Percentiles rank a stretch among this genome's conserved stretches.
These are phyloP conservation scores for Diaporthe aspalathi DNA, from an alignment of 2,329 filamentous ascomycete genomes.

Conservation along the genomic window DNA sequence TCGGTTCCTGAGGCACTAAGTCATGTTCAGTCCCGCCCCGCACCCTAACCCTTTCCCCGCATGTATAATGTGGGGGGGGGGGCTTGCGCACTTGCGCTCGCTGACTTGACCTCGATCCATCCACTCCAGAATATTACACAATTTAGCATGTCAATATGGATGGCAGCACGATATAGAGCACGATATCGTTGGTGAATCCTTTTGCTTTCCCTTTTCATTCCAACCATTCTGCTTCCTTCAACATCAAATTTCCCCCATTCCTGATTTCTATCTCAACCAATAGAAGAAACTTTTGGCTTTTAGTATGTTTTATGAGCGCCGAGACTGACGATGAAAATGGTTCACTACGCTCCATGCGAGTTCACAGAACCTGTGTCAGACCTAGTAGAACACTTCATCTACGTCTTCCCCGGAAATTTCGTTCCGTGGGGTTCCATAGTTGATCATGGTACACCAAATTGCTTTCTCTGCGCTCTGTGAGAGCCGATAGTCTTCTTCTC, in stretches of 20 bases:
- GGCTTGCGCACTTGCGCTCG: too few relatives aligned
- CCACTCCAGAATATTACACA: too few relatives aligned
- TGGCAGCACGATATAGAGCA: too few relatives aligned
- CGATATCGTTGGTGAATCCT: too few relatives aligned
- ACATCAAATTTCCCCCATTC: too few relatives aligned
- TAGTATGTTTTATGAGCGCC: not conserved
- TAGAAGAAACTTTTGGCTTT: not conserved
- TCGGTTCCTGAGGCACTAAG: conserved; percentile 25
- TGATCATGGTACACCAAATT: not conserved
- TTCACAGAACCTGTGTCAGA: too few relatives aligned
- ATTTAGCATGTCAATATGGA: too few relatives aligned
- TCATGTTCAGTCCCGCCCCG: not conserved
- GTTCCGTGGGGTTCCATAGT: not conserved
- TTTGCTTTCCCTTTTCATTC: too few relatives aligned
- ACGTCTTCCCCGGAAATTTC: not conserved
- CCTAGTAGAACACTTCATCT: not conserved
- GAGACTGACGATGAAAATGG: not conserved
- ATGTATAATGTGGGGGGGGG: too few relatives aligned
- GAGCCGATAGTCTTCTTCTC: not conserved
- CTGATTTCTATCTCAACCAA: too few relatives aligned
- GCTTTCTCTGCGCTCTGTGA: not conserved
- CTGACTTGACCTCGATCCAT: too few relatives aligned
- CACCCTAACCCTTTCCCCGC: conserved; percentile 13
- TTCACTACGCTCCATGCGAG: not conserved
- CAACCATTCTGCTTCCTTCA: too few relatives aligned